phyloP scores from a whole-genome alignment of 768 basidiomycete species.

The Termitomyces sp. region DNA sequence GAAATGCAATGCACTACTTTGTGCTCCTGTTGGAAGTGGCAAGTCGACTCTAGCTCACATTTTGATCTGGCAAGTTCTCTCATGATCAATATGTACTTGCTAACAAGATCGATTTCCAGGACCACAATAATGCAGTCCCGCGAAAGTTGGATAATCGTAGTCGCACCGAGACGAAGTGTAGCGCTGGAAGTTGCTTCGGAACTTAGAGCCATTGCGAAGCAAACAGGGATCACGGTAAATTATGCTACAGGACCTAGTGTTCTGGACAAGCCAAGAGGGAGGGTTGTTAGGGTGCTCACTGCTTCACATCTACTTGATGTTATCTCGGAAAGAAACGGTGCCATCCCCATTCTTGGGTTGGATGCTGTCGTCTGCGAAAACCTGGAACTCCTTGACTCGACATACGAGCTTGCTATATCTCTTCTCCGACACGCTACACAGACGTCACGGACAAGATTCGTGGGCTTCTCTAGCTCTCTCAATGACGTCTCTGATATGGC shows the following conservation, averaged over 20 bases:
- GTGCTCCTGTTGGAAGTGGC: conserved; percentile 77
- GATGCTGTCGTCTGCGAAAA: conserved; percentile 79
- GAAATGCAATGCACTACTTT: conserved; percentile 62
- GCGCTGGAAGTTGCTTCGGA: conserved; percentile 57
- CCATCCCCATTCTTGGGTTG: conserved; percentile 36
- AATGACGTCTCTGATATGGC: conserved; percentile 80
- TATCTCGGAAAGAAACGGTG: conserved; percentile 30
- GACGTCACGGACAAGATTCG: conserved; percentile 58
- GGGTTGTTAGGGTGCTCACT: conserved; percentile 55
- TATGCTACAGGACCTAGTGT: conserved; percentile 30
- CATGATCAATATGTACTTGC: background rate
- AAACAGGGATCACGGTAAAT: conserved; percentile 37
- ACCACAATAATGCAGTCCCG: conserved; percentile 41
- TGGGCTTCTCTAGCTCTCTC: conserved; percentile 78
- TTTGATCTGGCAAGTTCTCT: conserved; percentile 61
- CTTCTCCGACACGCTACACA: conserved; percentile 65
- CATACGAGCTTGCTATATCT: conserved; percentile 83
- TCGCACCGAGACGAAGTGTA: conserved; percentile 56
- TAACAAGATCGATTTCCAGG: conserved; percentile 36
- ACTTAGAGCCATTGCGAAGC: conserved; percentile 38
- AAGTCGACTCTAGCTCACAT: conserved; percentile 75
- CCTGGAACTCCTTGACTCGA: conserved; percentile 75
- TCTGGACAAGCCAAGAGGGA: conserved; percentile 37
- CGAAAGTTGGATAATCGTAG: conserved; percentile 57
- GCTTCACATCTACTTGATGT: conserved; percentile 47